These are phyloP conservation scores for Aureobasidium melanogenum DNA, from an alignment of 2,329 filamentous ascomycete species.

Conservation along the genomic window DNA sequence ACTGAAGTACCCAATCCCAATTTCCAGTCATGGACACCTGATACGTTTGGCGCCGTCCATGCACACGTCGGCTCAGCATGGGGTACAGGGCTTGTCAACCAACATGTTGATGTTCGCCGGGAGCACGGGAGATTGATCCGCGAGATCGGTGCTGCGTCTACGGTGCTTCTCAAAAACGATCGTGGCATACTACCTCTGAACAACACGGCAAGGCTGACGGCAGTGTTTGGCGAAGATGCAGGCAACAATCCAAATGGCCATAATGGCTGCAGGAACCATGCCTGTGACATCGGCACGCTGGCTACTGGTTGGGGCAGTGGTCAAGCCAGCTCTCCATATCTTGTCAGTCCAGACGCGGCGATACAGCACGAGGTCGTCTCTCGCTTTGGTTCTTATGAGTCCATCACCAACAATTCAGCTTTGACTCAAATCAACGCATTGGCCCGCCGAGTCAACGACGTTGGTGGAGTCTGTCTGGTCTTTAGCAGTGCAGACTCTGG, in stretches of 20 bases:
- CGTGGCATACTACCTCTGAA: slow-evolving; percentile 35
- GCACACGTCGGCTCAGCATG: slow-evolving; percentile 50
- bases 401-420: slow-evolving; percentile 21
- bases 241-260: slow-evolving; percentile 36
- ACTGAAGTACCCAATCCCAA: slow-evolving; percentile 36
- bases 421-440: slow-evolving; percentile 22
- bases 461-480: slow-evolving; percentile 29
- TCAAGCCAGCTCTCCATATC: slow-evolving; percentile 28
- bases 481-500: slow-evolving; percentile 42
- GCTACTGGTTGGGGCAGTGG: slow-evolving; percentile 40
- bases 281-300: slow-evolving; percentile 37
- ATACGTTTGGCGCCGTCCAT: slow-evolving; percentile 60
- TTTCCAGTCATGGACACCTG: slow-evolving; percentile 38
- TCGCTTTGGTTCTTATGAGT: slow-evolving; percentile 19
- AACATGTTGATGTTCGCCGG: slow-evolving; percentile 68
- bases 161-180: slow-evolving; percentile 40
- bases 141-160: slow-evolving; percentile 44
- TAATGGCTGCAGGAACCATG: slow-evolving; percentile 37
- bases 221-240: slow-evolving; percentile 42
- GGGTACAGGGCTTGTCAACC: slow-evolving; percentile 45
- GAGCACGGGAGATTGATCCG: slow-evolving; percentile 67
- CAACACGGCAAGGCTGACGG: slow-evolving; percentile 36
- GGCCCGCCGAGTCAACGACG: slow-evolving; percentile 19
- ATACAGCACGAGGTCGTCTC: slow-evolving; percentile 21
- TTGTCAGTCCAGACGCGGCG: slow-evolving; percentile 22